Base-by-base conservation (phyloP, 371 early-diverging fungal species). In the Mortierella sp. region DNA sequence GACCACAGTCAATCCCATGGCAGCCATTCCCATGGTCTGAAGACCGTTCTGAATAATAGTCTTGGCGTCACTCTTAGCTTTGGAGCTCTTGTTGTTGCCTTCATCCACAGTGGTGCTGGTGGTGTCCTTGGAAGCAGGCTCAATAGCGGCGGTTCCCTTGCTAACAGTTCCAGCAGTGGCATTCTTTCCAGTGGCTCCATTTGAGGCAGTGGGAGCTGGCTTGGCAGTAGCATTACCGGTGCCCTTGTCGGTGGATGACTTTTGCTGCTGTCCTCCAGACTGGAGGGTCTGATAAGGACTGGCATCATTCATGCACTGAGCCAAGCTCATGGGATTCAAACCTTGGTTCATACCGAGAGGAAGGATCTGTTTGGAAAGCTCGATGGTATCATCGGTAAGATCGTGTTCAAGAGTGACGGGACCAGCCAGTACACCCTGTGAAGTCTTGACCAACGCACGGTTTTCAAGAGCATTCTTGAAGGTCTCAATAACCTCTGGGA, bases 371-470 rank as follows among this genome's bases (percentile, higher is more conserved):
- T 74, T 74, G 2, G 80, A 55, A 1, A 80, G 43, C 7, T 57
- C 61, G 17, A 74, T 71, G 8, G 75, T 80, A 0, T 53, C 75
- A 3, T n/a, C 6, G 5, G 68, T 71, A 28, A 80, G 43, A 61
- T 83, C 85, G 63, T 84, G 83, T 56, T 84, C 78, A 62, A 84
- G 32, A 19, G 85, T 80, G 23, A 84, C 72, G 53, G 79, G 82
- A 2, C 84, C 84, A 12, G 51, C 75, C 8, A 40, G 51, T 0
- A 26, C 51, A 15, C 80, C 80, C 6, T 54, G 19, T 22, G 40
- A 23, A 22, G 80, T 70, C 34, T 56, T 68, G 49, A 72, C 49
- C 31, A 64, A 47, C 0, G 43, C 61, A 2, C 75, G 62, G 51
- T 71, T 72, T 7, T 77, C 55, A 42, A 77, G 75, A 0, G 77